A percentile compares a stretch with the other conserved stretches of the same genome.
phyloP scores from a whole-genome alignment of 495 filamentous ascomycete species.

The Terfezia claveryi region DNA sequence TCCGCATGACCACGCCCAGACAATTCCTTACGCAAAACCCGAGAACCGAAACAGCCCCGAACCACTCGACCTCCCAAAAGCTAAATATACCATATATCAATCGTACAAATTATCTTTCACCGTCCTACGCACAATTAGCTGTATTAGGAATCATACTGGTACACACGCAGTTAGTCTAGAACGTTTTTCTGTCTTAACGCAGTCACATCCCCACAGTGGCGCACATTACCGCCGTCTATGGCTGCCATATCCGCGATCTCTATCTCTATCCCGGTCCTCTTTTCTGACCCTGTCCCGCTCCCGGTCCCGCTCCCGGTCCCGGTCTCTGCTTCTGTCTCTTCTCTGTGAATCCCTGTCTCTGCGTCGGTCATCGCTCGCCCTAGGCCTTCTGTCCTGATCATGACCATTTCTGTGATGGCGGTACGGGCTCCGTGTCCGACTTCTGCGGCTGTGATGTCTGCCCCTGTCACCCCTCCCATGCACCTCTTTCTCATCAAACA shows the following conservation, averaged over 20 bases:
- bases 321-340: not conserved
- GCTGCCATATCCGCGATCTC: not conserved
- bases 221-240: too few relatives aligned
- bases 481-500: constrained; percentile 57
- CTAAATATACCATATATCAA: too few relatives aligned
- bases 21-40: too few relatives aligned
- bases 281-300: not conserved
- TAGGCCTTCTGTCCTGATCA: not conserved
- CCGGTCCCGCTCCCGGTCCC: not conserved
- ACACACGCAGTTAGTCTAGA: too few relatives aligned
- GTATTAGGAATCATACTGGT: too few relatives aligned
- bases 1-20: too few relatives aligned
- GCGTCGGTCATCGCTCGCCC: not conserved
- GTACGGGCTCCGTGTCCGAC: not conserved
- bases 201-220: too few relatives aligned
- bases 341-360: not conserved
- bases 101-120: too few relatives aligned
- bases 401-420: not conserved
- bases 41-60: too few relatives aligned
- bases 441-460: not conserved
- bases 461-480: not conserved
- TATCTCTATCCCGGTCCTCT: not conserved
- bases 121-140: too few relatives aligned
- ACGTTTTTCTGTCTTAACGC: too few relatives aligned
- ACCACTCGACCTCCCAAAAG: too few relatives aligned